Conservation (phyloP, 768 basidiomycete genomes). For the Tephrocybe sp. region DNA sequence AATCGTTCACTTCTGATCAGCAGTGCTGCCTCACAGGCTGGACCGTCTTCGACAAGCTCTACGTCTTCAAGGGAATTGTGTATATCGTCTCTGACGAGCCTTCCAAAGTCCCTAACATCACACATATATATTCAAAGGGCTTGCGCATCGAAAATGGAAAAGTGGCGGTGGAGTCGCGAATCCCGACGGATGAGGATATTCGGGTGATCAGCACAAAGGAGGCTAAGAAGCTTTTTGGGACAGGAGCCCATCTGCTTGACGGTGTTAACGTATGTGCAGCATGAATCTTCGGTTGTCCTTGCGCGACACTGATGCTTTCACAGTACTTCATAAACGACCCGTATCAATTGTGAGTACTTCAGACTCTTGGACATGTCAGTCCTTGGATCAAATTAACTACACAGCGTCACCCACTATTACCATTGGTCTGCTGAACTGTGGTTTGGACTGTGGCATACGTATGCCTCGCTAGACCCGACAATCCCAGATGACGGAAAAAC, state of each 20-base stretch:
- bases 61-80: constrained; percentile 77
- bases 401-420: constrained; percentile 88
- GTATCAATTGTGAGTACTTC: constrained; percentile 70
- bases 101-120: constrained; percentile 59
- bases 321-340: constrained; percentile 86
- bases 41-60: constrained; percentile 87
- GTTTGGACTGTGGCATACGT: constrained; percentile 92
- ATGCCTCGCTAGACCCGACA: constrained; percentile 73
- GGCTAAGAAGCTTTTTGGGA: constrained; percentile 70
- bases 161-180: constrained; percentile 53
- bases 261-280: constrained; percentile 62
- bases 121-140: constrained; percentile 72
- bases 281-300: neutral
- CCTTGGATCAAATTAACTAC: constrained; percentile 1
- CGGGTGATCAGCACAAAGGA: constrained; percentile 68
- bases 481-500: constrained; percentile 71
- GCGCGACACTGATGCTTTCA: constrained; percentile 1
- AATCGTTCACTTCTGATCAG: constrained; percentile 1
- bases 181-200: constrained; percentile 81
- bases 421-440: constrained; percentile 92
- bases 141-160: constrained; percentile 56
- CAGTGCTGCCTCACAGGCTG: constrained; percentile 62
- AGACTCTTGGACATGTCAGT: no score
- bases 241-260: constrained; percentile 70
- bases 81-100: constrained; percentile 82